These are phyloP conservation scores for Nothopassalora personata DNA, from an alignment of 2,329 filamentous ascomycete genomes.

Conservation along the genomic window DNA sequence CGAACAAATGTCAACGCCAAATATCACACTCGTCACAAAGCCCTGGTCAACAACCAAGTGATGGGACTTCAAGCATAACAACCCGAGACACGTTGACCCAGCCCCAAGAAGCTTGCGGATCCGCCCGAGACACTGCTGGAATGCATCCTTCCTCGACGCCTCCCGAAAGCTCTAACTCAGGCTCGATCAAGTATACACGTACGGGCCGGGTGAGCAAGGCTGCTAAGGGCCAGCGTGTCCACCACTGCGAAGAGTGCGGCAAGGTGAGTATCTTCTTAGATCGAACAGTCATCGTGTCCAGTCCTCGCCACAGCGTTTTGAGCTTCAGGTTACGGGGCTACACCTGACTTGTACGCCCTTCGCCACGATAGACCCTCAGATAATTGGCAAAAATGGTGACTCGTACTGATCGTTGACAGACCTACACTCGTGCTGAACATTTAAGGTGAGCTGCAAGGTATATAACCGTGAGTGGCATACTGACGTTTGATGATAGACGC, in stretches of 20 bases:
- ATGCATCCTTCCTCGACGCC: constrained; percentile 22
- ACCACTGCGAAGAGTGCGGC: constrained; percentile 43
- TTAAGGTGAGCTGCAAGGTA: constrained; percentile 32
- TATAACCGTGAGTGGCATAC: neutral
- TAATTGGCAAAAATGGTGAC: neutral
- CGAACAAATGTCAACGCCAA: neutral
- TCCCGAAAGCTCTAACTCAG: constrained; percentile 10
- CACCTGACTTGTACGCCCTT: too few relatives aligned
- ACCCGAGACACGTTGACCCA: constrained; percentile 7
- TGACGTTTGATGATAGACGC: constrained; percentile 30
- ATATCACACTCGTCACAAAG: constrained; percentile 3
- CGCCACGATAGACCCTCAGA: too few relatives aligned
- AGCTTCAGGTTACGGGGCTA: too few relatives aligned
- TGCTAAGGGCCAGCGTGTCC: constrained; percentile 43
- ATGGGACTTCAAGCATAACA: constrained; percentile 4
- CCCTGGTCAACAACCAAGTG: constrained; percentile 4
- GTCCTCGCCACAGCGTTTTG: too few relatives aligned
- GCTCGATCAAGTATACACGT: constrained; percentile 38
- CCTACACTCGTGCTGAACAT: constrained; percentile 45
- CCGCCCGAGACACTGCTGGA: constrained; percentile 17
- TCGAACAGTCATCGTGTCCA: neutral
- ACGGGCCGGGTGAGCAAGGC: constrained; percentile 46
- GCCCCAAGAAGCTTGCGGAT: constrained; percentile 10
- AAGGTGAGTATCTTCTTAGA: constrained; percentile 33
- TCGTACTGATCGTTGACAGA: constrained; percentile 26